These are phyloP conservation scores for Citrus mangshanensis DNA, from an alignment of 345 rosid genomes.

Conservation along the genomic window DNA sequence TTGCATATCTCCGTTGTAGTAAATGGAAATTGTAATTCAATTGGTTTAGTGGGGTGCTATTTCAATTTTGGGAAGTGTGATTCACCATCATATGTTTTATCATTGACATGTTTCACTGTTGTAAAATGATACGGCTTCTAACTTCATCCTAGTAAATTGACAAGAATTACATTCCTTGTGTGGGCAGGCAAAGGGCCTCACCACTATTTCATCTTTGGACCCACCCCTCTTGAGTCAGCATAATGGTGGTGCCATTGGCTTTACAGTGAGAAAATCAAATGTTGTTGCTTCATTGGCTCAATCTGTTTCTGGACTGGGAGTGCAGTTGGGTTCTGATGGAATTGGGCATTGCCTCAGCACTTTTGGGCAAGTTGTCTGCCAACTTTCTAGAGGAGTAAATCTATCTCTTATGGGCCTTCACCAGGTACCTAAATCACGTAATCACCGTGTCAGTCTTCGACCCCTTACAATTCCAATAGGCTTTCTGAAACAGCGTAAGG, in stretches of 20 bases:
- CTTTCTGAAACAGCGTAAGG: constrained; percentile 26
- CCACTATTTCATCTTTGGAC: constrained; percentile 52
- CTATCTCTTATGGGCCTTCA: constrained; percentile 64
- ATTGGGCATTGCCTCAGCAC: constrained; percentile 47
- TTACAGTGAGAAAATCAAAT: constrained; percentile 59
- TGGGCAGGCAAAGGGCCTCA: constrained; percentile 58
- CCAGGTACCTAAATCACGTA: constrained; percentile 32
- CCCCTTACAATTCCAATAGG: constrained; percentile 52
- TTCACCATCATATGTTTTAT: background rate
- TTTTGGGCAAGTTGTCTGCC: constrained; percentile 66
- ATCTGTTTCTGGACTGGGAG: constrained; percentile 45
- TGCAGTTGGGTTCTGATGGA: constrained; percentile 25
- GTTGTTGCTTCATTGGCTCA: constrained; percentile 61
- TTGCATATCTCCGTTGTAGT: background rate
- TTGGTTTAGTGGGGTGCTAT: background rate
- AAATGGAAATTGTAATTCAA: background rate
- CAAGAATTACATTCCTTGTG: background rate
- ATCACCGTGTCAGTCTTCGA: constrained; percentile 31
- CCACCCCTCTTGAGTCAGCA: constrained; percentile 67
- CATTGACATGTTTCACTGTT: background rate
- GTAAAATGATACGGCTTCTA: background rate
- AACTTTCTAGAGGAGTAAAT: constrained; percentile 50
- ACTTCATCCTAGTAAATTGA: constrained; percentile 10
- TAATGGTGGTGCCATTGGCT: constrained; percentile 59
- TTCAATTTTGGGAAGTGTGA: background rate